These are phyloP conservation scores for Boletus sp. DNA, from an alignment of 768 basidiomycete genomes.

Conservation along the genomic window DNA sequence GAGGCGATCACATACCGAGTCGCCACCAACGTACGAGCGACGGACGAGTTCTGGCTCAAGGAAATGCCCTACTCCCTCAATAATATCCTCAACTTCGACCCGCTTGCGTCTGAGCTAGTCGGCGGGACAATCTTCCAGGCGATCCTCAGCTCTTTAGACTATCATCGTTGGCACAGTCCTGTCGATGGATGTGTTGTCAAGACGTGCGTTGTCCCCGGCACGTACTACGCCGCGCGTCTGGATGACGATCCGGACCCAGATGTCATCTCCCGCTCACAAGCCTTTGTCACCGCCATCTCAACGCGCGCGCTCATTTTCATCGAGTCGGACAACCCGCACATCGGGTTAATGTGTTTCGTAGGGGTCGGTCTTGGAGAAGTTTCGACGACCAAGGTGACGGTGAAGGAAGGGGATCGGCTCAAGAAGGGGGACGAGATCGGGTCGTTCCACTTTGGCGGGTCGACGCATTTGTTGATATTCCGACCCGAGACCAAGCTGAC, in stretches of 20 bases:
- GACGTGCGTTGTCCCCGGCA: conserved; percentile 45
- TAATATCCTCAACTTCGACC: conserved; percentile 49
- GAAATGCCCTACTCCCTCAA: conserved; percentile 54
- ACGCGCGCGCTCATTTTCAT: conserved; percentile 59
- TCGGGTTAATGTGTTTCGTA: conserved; percentile 59
- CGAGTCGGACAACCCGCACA: conserved; percentile 47
- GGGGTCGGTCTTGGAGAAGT: conserved; percentile 62
- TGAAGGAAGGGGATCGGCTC: conserved; percentile 42
- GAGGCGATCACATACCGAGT: conserved; percentile 51
- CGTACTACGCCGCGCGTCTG: conserved; percentile 44
- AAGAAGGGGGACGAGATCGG: conserved; percentile 56
- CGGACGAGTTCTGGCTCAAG: conserved; percentile 59
- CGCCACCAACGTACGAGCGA: conserved; percentile 30
- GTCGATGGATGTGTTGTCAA: conserved; percentile 43
- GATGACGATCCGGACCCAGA: conserved; percentile 27
- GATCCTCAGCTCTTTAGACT: conserved; percentile 42
- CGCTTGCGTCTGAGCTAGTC: conserved; percentile 38
- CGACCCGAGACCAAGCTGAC: conserved; percentile 27
- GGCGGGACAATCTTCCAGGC: conserved; percentile 55
- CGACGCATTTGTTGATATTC: conserved; percentile 48
- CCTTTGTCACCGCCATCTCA: conserved; percentile 46
- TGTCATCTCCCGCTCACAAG: neutral
- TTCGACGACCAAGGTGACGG: conserved; percentile 54
- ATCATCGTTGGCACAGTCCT: conserved; percentile 50
- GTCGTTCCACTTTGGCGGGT: conserved; percentile 64